Percentiles rank a stretch among this genome's conserved stretches.
Evolutionary conservation across 2,329 filamentous ascomycete species (phyloP).

Genomic region (Colletotrichum agaves): DNA sequence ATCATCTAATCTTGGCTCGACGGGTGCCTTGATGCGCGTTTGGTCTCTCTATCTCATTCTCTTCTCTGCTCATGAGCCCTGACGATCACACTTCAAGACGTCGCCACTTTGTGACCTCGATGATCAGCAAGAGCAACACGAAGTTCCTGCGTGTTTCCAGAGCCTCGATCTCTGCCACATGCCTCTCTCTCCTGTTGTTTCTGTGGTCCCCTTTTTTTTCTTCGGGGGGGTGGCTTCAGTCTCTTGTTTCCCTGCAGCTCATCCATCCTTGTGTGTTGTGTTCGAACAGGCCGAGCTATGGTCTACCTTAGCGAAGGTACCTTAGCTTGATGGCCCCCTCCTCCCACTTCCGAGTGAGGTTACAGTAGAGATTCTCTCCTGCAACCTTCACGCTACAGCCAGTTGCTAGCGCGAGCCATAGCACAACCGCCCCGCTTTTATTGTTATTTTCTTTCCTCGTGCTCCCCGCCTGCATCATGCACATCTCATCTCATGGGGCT

Average conservation of each 20-base stretch:
- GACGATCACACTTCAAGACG: conserved; percentile 3
- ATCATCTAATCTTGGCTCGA: neutral
- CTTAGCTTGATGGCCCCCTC: neutral
- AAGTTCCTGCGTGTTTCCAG: neutral
- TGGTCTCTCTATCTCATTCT: neutral
- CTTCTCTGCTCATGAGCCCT: neutral
- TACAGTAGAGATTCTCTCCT: conserved; percentile 21
- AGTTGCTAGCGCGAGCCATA: conserved; percentile 15
- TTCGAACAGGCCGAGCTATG: conserved; percentile 12
- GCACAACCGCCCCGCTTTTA: conserved; percentile 27
- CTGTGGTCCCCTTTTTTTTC: too few species aligned
- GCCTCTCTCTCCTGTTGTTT: neutral
- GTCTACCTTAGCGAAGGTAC: too few species aligned
- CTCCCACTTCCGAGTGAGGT: neutral
- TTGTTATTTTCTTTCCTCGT: conserved; percentile 14
- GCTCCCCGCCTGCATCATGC: conserved; percentile 9
- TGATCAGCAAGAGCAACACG: neutral
- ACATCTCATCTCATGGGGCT: conserved; percentile 19
- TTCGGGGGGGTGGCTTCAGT: too few species aligned
- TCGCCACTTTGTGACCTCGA: neutral
- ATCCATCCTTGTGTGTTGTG: conserved; percentile 3
- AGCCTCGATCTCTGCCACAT: neutral
- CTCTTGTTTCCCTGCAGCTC: neutral
- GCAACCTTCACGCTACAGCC: neutral
- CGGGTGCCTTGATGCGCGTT: neutral